Evolutionary conservation across 2,329 filamentous ascomycete genomes (phyloP).

Genomic region (Trichothecium roseum): DNA sequence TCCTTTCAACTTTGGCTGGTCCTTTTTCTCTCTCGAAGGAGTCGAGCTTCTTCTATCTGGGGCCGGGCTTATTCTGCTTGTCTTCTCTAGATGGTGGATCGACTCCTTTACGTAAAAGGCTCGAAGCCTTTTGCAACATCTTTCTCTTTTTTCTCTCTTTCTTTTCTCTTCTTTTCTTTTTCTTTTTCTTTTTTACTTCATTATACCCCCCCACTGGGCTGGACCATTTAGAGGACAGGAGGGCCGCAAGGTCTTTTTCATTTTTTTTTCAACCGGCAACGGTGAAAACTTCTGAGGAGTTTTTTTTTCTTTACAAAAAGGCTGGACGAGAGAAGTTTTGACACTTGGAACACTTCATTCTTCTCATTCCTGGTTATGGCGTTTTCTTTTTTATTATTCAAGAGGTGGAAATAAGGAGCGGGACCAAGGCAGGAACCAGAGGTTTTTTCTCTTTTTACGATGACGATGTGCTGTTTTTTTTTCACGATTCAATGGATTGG

Average conservation of each 20-base stretch:
- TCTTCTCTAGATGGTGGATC: slow-evolving; percentile 12
- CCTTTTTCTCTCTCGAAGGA: slow-evolving; percentile 25
- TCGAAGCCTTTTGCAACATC: slow-evolving; percentile 25
- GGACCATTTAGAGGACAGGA: slow-evolving; percentile 24
- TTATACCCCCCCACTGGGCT: slow-evolving; percentile 23
- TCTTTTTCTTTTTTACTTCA: slow-evolving; percentile 11
- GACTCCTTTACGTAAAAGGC: slow-evolving; percentile 18
- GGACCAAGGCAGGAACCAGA: background rate
- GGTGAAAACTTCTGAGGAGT: slow-evolving; percentile 3
- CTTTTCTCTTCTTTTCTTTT: slow-evolving; percentile 13
- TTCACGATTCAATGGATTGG: slow-evolving; percentile 4
- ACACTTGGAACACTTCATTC: slow-evolving; percentile 19
- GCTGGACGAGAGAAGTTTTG: slow-evolving; percentile 14
- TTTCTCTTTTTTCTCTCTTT: slow-evolving; percentile 15
- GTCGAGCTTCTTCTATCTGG: slow-evolving; percentile 9
- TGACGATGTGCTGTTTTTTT: slow-evolving; percentile 7
- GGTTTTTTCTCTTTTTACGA: slow-evolving; percentile 10
- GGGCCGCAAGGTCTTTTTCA: slow-evolving; percentile 31
- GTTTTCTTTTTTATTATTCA: background rate
- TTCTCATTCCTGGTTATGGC: slow-evolving; percentile 2
- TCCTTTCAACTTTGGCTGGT: slow-evolving; percentile 23
- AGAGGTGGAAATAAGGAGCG: too few species aligned
- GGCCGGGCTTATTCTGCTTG: slow-evolving; percentile 10
- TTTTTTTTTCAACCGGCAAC: too few species aligned
- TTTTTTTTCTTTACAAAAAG: slow-evolving; percentile 2